Evolutionary conservation across 2,329 filamentous ascomycete species (phyloP), one percentile per base, ranked within the genome.

Genomic region (Penicillium sp.): DNA sequence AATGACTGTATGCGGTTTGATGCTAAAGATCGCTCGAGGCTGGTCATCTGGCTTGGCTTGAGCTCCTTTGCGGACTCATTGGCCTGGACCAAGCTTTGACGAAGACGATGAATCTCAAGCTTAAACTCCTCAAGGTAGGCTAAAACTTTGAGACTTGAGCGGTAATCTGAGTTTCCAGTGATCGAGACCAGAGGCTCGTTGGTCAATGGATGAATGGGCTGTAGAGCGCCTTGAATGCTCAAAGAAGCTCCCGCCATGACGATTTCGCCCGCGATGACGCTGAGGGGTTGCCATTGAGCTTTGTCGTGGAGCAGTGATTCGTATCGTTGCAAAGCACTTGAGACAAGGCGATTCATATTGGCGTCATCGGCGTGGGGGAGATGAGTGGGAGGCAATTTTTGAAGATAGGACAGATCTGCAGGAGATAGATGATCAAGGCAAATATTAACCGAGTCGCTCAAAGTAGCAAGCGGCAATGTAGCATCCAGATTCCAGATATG

Each of bases 1-100:
- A 77, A 59, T 3, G 73, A 65, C 37, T 71, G 72, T 48, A 77
- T 72, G n/a, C 73, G 69, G 37, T 57, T 61, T 11, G 75, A 76
- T 50, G 75, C 76, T 48, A 78, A 59, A 22, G 76, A 78, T n/a
- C 75, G 67, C 55, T 77, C 74, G 45, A 78, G 53, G 5, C 68
- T 70, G 43, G 65, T 77, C 76, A 78, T 78, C 54, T 78, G 71
- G 43, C 74, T 76, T 22, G 75, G 73, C 52, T 76, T 77, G 21
- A 76, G 70, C 29, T 64, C 60, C 42, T 68, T 68, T 21, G 68
- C 69, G 26, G 69, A 67, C 45, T 70, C 63, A 42, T 75, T 66
- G 8, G 74, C 71, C 44, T 62, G 65, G 13, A 66, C 56, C 46
- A 78, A 58, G 14, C 62, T 55, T 53, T 76, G 71, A 33, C 69